These are phyloP conservation scores for Goffeauzyma gilvescens DNA, from an alignment of 768 basidiomycete species.

Conservation along the genomic window DNA sequence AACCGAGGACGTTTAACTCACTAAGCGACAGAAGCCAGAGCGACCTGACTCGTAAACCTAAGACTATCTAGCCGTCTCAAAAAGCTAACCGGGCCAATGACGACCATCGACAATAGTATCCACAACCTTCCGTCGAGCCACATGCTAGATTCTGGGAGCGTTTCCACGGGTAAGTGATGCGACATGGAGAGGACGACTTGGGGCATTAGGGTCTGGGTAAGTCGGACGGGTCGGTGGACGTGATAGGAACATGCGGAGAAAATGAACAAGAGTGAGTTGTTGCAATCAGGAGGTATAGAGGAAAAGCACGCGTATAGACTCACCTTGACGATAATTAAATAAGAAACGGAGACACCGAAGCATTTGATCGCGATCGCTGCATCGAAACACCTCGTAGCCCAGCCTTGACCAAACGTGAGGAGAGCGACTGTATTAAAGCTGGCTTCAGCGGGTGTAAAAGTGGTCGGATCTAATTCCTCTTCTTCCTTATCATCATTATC, in stretches of 20 bases:
- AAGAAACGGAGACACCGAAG: constrained; percentile 89
- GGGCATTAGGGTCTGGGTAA: constrained; percentile 63
- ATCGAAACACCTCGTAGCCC: constrained; percentile 44
- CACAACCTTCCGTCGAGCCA: constrained; percentile 48
- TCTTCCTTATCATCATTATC: neutral
- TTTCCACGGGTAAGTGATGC: constrained; percentile 37
- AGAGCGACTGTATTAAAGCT: constrained; percentile 35
- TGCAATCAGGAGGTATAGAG: neutral
- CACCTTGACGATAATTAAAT: constrained; percentile 33
- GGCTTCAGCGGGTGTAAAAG: constrained; percentile 19
- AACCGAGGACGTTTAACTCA: constrained; percentile 26
- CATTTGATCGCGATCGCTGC: constrained; percentile 89
- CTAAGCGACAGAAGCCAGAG: constrained; percentile 72
- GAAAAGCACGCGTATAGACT: neutral
- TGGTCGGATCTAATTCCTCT: neutral
- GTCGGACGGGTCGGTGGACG: neutral
- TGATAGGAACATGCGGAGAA: no score
- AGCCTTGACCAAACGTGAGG: constrained; percentile 61
- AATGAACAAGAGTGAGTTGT: neutral
- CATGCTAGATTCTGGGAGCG: constrained; percentile 19
- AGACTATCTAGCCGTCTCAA: constrained; percentile 66
- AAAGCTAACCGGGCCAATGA: constrained; percentile 59
- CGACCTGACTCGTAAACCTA: constrained; percentile 76
- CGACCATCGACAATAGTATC: constrained; percentile 56
- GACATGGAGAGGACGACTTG: constrained; percentile 68